A percentile compares a stretch with the other conserved stretches of the same genome.
phyloP scores from a whole-genome alignment of 2,329 filamentous ascomycete genomes.

The Canariomyces notabilis region DNA sequence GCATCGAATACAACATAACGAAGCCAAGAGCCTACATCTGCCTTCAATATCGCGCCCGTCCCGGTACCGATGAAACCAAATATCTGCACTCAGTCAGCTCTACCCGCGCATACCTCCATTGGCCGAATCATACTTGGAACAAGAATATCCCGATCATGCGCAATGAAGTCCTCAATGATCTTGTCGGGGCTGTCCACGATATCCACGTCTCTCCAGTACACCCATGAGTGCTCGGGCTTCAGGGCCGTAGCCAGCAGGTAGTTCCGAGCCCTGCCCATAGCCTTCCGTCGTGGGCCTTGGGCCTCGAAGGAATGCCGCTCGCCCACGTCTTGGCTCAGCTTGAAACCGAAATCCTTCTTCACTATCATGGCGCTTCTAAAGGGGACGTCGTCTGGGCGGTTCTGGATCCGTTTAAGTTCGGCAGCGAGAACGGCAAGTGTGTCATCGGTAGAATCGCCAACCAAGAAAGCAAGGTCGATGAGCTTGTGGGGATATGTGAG shows the following conservation, averaged over 20 bases:
- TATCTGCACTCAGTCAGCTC: constrained; percentile 53
- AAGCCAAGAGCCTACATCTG: constrained; percentile 60
- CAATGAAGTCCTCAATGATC: constrained; percentile 92
- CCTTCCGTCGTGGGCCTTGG: constrained; percentile 84
- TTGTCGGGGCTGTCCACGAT: constrained; percentile 83
- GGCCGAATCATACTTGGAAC: constrained; percentile 85
- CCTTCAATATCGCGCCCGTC: constrained; percentile 85
- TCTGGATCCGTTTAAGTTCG: constrained; percentile 85
- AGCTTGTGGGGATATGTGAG: constrained; percentile 91
- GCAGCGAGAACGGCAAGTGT: constrained; percentile 80
- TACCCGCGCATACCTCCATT: background rate
- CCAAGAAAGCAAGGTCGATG: constrained; percentile 91
- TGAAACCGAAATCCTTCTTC: constrained; percentile 82
- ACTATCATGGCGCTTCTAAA: constrained; percentile 83
- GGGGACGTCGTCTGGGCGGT: constrained; percentile 69
- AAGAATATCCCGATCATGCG: constrained; percentile 86
- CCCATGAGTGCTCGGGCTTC: constrained; percentile 94
- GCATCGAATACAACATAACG: background rate
- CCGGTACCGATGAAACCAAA: constrained; percentile 93
- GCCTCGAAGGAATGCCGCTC: constrained; percentile 81
- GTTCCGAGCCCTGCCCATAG: constrained; percentile 85
- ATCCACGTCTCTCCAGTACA: constrained; percentile 97
- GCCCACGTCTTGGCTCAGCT: constrained; percentile 71
- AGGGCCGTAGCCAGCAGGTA: constrained; percentile 80
- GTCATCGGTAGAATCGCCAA: constrained; percentile 87